Evolutionary conservation across 179 eudicot species (phyloP).

Genomic region (Beta lomatogona): DNA sequence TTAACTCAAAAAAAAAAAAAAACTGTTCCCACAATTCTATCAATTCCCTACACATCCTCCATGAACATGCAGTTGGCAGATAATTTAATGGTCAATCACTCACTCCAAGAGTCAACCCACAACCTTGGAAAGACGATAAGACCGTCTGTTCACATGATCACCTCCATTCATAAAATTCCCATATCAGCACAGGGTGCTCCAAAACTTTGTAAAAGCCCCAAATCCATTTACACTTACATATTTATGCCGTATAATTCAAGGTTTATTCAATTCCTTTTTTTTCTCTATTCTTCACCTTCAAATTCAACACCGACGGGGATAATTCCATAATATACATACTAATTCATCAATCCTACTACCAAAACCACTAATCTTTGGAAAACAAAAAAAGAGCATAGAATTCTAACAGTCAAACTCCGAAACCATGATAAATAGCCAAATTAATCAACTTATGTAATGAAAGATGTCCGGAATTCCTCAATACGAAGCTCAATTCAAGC

Average conservation of each 20-base stretch:
- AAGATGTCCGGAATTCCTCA: not conserved
- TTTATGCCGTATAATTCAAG: not conserved
- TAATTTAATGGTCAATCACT: not conserved
- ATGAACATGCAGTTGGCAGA: not conserved
- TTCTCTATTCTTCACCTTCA: not conserved
- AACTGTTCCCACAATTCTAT: not conserved
- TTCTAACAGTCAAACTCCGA: not conserved
- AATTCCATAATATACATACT: not conserved
- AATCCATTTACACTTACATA: not conserved
- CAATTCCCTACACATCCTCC: not conserved
- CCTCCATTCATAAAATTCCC: not conserved
- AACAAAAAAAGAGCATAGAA: not conserved
- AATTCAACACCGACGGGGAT: not conserved
- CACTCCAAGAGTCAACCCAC: too few relatives aligned
- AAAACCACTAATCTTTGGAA: not conserved
- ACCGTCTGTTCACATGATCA: not conserved
- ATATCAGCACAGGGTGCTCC: not conserved
- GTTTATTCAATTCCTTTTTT: not conserved
- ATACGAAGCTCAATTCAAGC: not conserved
- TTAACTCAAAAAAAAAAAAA: not conserved
- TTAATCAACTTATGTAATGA: not conserved
- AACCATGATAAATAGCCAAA: not conserved
- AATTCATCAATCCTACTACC: not conserved
- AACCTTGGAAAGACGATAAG: not conserved
- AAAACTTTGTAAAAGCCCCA: not conserved